Evolutionary conservation across 2,329 filamentous ascomycete species (phyloP).

Genomic region (Sporothrix luriei): DNA sequence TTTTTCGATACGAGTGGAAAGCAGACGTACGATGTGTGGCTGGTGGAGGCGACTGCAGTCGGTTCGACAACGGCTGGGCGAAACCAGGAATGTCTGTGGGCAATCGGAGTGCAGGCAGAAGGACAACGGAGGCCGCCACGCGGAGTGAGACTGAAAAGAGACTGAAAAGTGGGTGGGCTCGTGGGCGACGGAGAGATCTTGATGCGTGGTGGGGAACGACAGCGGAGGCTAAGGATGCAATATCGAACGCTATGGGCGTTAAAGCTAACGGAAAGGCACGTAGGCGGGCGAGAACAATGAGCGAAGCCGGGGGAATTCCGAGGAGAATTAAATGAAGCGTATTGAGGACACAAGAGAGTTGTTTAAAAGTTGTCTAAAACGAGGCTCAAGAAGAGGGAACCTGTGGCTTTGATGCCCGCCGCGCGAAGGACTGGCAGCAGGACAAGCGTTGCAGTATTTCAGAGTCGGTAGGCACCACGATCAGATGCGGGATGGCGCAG

Average conservation of each 20-base stretch:
- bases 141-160: background rate
- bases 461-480: background rate
- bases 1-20: slow-evolving; percentile 1
- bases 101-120: background rate
- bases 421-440: slow-evolving; percentile 21
- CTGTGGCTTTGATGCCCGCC: slow-evolving; percentile 12
- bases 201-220: slow-evolving; percentile 14
- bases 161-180: background rate
- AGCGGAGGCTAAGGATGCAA: slow-evolving; percentile 18
- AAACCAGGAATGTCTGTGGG: slow-evolving; percentile 5
- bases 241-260: slow-evolving; percentile 15
- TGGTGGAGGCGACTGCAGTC: background rate
- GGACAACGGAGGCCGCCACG: slow-evolving; percentile 21
- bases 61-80: background rate
- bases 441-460: background rate
- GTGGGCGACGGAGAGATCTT: slow-evolving; percentile 14
- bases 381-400: slow-evolving; percentile 14
- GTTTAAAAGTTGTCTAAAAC: background rate
- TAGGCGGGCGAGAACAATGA: background rate
- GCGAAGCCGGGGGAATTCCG: background rate
- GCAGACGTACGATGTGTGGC: slow-evolving; percentile 17
- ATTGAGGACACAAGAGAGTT: background rate
- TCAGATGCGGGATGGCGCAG: slow-evolving; percentile 10
- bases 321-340: background rate
- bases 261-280: slow-evolving; percentile 10